Conservation (phyloP, 2,329 filamentous ascomycete genomes). For the Beauveria caledonica region DNA sequence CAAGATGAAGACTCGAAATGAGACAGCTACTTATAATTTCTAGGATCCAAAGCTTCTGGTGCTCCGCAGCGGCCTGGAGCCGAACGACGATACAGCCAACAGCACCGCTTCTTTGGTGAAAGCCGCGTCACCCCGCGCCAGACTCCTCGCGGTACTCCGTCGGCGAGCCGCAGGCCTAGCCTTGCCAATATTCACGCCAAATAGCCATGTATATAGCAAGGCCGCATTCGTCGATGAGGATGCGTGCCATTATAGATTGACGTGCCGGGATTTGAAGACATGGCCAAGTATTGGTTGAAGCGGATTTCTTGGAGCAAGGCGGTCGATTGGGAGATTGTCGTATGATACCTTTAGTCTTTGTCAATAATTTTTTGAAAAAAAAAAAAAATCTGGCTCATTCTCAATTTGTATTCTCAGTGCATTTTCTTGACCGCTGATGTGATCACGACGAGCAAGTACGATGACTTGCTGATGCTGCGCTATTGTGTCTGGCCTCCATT, state of each 20-base stretch:
- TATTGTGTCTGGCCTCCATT: constrained; percentile 9
- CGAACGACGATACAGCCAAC: constrained; percentile 28
- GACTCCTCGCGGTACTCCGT: constrained; percentile 30
- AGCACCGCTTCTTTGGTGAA: constrained; percentile 34
- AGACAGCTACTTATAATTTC: constrained; percentile 10
- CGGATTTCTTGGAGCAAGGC: background rate
- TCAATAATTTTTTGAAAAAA: background rate
- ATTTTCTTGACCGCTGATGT: background rate
- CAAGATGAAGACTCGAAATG: background rate
- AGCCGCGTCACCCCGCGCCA: constrained; percentile 30
- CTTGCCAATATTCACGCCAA: constrained; percentile 12
- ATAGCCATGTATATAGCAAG: background rate
- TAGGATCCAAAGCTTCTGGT: constrained; percentile 19
- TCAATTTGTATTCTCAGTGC: background rate
- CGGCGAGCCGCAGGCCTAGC: constrained; percentile 26
- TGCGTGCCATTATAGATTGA: no score
- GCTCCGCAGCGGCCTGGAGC: constrained; percentile 14
- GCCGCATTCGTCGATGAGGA: no score
- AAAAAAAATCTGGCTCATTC: background rate
- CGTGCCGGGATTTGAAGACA: background rate
- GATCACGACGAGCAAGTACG: background rate
- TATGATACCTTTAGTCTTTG: background rate
- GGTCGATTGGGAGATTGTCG: background rate
- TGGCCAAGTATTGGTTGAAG: background rate
- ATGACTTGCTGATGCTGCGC: background rate